Conservation (phyloP, 192 early-diverging fungal genomes). For the Geosiphon pyriformis region DNA sequence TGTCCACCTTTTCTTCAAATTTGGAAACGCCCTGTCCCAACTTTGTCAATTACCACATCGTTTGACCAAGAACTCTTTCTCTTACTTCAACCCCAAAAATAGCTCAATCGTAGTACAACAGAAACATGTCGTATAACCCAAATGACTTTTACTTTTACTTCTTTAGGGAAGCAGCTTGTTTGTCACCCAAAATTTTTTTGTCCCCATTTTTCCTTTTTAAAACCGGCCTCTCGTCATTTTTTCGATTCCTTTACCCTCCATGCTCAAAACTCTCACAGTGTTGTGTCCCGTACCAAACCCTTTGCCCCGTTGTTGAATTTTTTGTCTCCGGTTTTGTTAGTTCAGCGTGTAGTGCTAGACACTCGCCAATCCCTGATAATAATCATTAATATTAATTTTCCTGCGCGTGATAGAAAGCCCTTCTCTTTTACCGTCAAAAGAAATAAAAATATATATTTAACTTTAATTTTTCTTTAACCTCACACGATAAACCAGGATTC, state of each 20-base stretch:
- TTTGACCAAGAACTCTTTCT: too few species aligned
- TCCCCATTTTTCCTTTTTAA: too few species aligned
- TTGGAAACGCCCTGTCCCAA: too few species aligned
- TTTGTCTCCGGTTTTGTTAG: neutral
- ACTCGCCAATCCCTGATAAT: neutral
- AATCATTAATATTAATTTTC: neutral
- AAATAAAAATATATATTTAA: slow-evolving; percentile 10
- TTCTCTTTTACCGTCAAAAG: slow-evolving; percentile 5
- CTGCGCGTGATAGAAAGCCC: neutral
- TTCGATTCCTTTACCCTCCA: neutral
- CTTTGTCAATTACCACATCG: too few species aligned
- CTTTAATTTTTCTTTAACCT: neutral
- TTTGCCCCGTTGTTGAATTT: neutral
- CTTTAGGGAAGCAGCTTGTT: too few species aligned
- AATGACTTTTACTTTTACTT: too few species aligned
- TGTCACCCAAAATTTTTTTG: too few species aligned
- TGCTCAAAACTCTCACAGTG: neutral
- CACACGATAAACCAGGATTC: slow-evolving; percentile 6
- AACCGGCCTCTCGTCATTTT: too few species aligned
- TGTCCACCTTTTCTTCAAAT: too few species aligned
- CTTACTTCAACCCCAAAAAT: too few species aligned
- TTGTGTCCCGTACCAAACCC: neutral
- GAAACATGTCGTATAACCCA: too few species aligned
- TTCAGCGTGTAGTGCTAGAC: neutral
- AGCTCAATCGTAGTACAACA: too few species aligned